Evolutionary conservation across 2,329 filamentous ascomycete species (phyloP), one percentile per base, ranked within the genome.

Genomic region (Colletotrichum noveboracense): DNA sequence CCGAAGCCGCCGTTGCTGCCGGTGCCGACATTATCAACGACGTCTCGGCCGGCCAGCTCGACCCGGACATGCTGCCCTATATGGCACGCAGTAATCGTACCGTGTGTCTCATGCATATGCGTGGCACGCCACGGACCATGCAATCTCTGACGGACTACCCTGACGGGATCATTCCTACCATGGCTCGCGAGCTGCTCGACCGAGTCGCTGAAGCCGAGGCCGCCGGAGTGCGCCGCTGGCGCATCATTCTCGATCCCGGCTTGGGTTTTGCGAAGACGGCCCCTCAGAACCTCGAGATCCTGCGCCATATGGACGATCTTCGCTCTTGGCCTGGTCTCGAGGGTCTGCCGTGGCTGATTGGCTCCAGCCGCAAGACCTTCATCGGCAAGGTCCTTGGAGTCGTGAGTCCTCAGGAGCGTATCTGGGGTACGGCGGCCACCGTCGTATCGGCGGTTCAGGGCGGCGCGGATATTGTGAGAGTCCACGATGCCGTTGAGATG

Each of bases 1-100:
- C 96, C 3, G 91, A 93, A 79, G 91, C 91, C 24, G 95, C 95
- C 21, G 89, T 97, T 72, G 86, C 88, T 30, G 94, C 93, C 6
- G 97, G 97, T 66, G 96, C 96, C 8, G 93, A 98, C 82, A 94
- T 99, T 77, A 92, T 99, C 86, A 99, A 99, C 85, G 97, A 99
- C 84, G 93, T 99, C 43, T 97, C 95, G 1, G 95, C 94, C 2
- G 97, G 97, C 5, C 82, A 88, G 6, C 88, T 98, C 66, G 97
- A 98, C 82, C 86, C 91, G 0, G 89, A 90, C 1, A 98, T 99
- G 96, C 90, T 99, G 1, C 80, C 92, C 16, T 96, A 94, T 0
- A 93, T 96, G 77, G 96, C 95, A 0, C 88, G 90, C 6, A 89
- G 97, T 0, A 93, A 94, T 43, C 95, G 93, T 80, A 95, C 96